Evolutionary conservation across 805 yeast species (phyloP).

Genomic region (Cyberlindnera mycetangii): DNA sequence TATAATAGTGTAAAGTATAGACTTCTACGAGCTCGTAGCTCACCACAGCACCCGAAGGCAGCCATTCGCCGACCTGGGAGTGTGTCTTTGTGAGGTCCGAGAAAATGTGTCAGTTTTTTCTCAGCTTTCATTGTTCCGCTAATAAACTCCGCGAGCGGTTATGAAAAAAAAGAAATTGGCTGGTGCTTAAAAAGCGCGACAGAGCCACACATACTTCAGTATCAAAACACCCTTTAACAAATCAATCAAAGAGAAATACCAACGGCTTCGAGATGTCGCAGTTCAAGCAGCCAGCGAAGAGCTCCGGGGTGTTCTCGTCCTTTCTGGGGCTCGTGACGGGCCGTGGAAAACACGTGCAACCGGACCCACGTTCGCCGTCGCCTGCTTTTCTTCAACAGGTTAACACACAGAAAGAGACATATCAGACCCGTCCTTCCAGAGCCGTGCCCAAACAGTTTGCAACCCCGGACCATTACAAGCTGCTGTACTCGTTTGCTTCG

Average conservation of each 20-base stretch:
- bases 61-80: not conserved
- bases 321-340: conserved; percentile 9
- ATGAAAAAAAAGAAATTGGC: too few relatives aligned
- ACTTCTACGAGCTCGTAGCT: not conserved
- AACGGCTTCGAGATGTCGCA: not conserved
- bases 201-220: too few relatives aligned
- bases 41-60: not conserved
- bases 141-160: not conserved
- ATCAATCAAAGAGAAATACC: not conserved
- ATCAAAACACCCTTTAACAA: too few relatives aligned
- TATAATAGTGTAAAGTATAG: conserved; percentile 5
- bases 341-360: not conserved
- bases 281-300: conserved; percentile 1
- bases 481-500: conserved; percentile 43
- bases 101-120: not conserved
- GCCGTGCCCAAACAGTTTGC: conserved; percentile 13
- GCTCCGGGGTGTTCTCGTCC: not conserved
- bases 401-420: not conserved
- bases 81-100: not conserved
- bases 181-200: too few relatives aligned
- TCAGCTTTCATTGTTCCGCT: not conserved
- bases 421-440: not conserved
- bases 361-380: conserved; percentile 13
- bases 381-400: conserved; percentile 7
- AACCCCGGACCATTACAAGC: conserved; percentile 37